Conservation (phyloP, 1,139 yeast genomes). For the Saccharomyces hybrid region DNA sequence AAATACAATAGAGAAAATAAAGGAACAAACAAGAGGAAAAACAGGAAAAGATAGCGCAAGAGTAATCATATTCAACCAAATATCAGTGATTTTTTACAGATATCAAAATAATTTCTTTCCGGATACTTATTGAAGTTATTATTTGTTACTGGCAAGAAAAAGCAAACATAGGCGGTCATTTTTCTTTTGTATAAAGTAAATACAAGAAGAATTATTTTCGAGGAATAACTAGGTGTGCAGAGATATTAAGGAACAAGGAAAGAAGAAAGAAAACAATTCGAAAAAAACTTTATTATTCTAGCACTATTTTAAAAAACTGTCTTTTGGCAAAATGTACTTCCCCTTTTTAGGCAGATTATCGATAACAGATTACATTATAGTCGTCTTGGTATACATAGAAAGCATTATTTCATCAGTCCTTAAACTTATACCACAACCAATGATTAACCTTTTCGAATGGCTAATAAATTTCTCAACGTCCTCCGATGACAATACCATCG, state of each 20-base stretch:
- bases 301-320: not conserved
- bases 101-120: not conserved
- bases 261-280: not conserved
- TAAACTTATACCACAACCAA: slow-evolving; percentile 25
- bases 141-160: not conserved
- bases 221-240: not conserved
- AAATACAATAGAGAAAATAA: not conserved
- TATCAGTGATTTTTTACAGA: not conserved
- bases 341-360: slow-evolving; percentile 21
- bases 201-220: not conserved
- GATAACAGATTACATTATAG: slow-evolving; percentile 31
- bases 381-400: slow-evolving; percentile 32
- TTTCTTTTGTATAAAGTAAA: not conserved
- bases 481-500: slow-evolving; percentile 26
- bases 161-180: not conserved
- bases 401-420: slow-evolving; percentile 30
- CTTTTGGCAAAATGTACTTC: not conserved
- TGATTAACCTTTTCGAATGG: slow-evolving; percentile 19
- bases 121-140: not conserved
- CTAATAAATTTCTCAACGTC: slow-evolving; percentile 17
- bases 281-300: not conserved
- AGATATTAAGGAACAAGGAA: not conserved
- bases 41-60: not conserved
- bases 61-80: not conserved
- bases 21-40: not conserved